Conservation (phyloP, 192 early-diverging fungal species). For the Mortierella antarctica region DNA sequence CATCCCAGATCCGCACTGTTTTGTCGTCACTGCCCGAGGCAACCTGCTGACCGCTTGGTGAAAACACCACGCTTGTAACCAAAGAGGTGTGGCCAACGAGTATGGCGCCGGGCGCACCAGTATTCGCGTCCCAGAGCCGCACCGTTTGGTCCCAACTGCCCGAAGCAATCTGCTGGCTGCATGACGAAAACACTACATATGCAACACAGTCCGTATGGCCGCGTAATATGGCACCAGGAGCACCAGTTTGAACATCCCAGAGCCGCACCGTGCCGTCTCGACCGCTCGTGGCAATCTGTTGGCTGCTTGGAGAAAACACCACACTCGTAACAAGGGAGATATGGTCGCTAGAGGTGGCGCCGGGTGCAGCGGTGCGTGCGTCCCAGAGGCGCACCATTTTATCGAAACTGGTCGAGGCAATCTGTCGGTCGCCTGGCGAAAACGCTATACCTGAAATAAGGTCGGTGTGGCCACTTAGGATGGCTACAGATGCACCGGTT, state of each 20-base stretch:
- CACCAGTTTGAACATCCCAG: background rate
- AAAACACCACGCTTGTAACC: too few species aligned
- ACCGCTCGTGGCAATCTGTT: background rate
- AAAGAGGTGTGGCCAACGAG: too few species aligned
- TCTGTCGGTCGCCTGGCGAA: background rate
- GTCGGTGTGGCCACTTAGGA: background rate
- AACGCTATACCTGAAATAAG: background rate
- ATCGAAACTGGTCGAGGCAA: background rate
- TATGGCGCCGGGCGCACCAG: too few species aligned
- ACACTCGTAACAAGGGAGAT: too few species aligned
- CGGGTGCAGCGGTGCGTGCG: too few species aligned
- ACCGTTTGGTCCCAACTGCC: background rate
- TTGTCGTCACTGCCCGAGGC: background rate
- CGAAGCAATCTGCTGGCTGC: background rate
- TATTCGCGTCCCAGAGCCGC: too few species aligned
- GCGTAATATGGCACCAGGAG: background rate
- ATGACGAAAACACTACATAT: background rate
- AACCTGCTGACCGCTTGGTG: too few species aligned
- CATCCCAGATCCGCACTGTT: background rate
- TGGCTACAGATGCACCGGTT: too few species aligned
- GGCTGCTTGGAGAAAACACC: background rate
- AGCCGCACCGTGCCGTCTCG: background rate
- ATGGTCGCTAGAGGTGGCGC: too few species aligned
- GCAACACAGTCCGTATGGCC: background rate
- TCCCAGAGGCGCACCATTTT: too few species aligned